Evolutionary conservation across 805 yeast genomes (phyloP).

Genomic region (Suhomyces vadensis): DNA sequence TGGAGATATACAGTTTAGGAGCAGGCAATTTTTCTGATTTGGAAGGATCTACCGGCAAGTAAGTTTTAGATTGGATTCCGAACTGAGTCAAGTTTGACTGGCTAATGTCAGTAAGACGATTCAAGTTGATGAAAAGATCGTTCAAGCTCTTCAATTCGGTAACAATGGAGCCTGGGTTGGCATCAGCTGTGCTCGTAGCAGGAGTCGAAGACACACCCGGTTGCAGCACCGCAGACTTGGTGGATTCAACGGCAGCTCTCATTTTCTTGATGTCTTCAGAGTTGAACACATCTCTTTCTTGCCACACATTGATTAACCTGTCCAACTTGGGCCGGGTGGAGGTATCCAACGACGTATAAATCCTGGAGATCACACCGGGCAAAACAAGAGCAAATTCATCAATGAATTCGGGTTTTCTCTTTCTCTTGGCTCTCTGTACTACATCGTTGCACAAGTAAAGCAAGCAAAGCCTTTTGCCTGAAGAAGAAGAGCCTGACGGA

Average conservation of each 20-base stretch:
- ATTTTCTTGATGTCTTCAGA: slow-evolving; percentile 27
- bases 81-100: slow-evolving; percentile 41
- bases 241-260: slow-evolving; percentile 24
- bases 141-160: slow-evolving; percentile 37
- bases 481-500: slow-evolving; percentile 12
- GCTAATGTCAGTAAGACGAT: slow-evolving; percentile 25
- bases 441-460: slow-evolving; percentile 79
- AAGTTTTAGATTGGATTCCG: slow-evolving; percentile 37
- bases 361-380: slow-evolving; percentile 39
- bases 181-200: background rate
- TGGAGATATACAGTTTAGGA: slow-evolving; percentile 38
- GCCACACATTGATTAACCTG: slow-evolving; percentile 59
- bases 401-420: slow-evolving; percentile 58
- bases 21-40: slow-evolving; percentile 40
- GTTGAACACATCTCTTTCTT: slow-evolving; percentile 49
- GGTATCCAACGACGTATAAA: slow-evolving; percentile 31
- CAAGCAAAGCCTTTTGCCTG: slow-evolving; percentile 51
- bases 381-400: slow-evolving; percentile 55
- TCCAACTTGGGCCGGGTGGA: slow-evolving; percentile 48
- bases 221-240: slow-evolving; percentile 11
- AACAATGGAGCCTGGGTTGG: slow-evolving; percentile 14
- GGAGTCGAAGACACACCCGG: background rate
- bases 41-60: slow-evolving; percentile 36
- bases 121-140: slow-evolving; percentile 29
- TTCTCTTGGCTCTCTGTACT: slow-evolving; percentile 72